Conservation (phyloP, 371 early-diverging fungal genomes). For the Haplosporangium sp. region DNA sequence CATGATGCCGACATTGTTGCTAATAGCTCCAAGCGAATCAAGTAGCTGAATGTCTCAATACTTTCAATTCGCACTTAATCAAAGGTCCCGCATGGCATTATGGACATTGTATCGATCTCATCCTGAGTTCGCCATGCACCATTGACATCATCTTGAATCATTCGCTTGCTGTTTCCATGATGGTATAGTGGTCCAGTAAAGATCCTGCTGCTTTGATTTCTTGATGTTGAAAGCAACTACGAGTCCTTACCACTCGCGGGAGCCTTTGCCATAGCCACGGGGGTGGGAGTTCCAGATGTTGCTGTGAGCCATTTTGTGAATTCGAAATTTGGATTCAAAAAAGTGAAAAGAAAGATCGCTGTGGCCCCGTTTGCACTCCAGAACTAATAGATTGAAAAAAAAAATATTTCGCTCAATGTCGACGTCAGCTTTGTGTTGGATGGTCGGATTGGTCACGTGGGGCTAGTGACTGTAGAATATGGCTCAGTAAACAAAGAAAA, state of each 20-base stretch:
- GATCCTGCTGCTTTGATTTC: background rate
- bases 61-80: constrained; percentile 4
- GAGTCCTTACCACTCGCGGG: constrained; percentile 93
- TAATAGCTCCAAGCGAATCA: background rate
- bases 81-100: constrained; percentile 15
- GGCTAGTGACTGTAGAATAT: too few relatives aligned
- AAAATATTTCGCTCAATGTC: background rate
- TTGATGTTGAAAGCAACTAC: background rate
- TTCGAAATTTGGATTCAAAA: constrained; percentile 22
- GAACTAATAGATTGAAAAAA: background rate
- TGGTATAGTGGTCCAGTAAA: background rate
- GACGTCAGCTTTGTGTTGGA: too few relatives aligned
- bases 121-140: background rate
- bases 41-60: constrained; percentile 3
- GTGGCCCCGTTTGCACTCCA: background rate
- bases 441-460: too few relatives aligned
- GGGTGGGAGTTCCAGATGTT: constrained; percentile 93
- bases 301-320: constrained; percentile 91
- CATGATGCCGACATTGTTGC: background rate
- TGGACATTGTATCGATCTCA: background rate
- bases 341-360: background rate
- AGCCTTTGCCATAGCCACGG: constrained; percentile 97
- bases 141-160: too few relatives aligned
- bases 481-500: too few relatives aligned
- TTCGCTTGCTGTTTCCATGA: background rate